Percentiles rank a stretch among this genome's conserved stretches.
These are phyloP conservation scores for Xylogone sp. DNA, from an alignment of 2,329 filamentous ascomycete genomes.

Conservation along the genomic window DNA sequence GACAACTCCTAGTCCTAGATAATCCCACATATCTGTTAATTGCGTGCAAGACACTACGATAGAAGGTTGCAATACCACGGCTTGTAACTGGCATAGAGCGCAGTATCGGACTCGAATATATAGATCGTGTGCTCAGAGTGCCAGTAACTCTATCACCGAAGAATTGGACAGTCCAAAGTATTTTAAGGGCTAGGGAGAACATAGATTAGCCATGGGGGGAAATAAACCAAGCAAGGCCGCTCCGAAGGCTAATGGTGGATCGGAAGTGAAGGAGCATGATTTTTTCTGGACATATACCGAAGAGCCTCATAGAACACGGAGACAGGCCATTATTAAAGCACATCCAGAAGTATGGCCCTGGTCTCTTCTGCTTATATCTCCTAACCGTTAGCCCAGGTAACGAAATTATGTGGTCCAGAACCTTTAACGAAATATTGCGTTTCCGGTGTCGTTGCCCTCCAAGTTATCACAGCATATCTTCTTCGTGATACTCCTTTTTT, in stretches of 20 bases:
- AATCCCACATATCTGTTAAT: background rate
- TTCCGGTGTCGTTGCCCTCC: constrained; percentile 74
- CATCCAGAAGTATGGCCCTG: constrained; percentile 76
- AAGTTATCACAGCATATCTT: constrained; percentile 72
- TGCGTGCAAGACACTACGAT: background rate
- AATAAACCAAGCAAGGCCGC: background rate
- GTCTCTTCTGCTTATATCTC: background rate
- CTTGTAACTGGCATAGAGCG: background rate
- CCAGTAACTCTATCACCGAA: too few relatives aligned
- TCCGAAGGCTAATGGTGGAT: background rate
- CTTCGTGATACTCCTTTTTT: constrained; percentile 75
- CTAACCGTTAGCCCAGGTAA: constrained; percentile 56
- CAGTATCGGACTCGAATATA: too few relatives aligned
- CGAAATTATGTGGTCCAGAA: constrained; percentile 94
- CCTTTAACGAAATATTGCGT: constrained; percentile 95
- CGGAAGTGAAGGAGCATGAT: constrained; percentile 28
- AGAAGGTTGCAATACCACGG: background rate
- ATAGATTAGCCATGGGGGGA: background rate
- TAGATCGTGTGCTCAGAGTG: too few relatives aligned
- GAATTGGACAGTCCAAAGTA: too few relatives aligned
- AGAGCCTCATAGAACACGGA: constrained; percentile 87
- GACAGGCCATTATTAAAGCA: constrained; percentile 94
- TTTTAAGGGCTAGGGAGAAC: background rate
- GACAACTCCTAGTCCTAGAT: background rate
- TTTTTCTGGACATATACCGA: constrained; percentile 99